Evolutionary conservation across 805 yeast genomes (phyloP).

Genomic region (Sugiyamaella mastotermitis): DNA sequence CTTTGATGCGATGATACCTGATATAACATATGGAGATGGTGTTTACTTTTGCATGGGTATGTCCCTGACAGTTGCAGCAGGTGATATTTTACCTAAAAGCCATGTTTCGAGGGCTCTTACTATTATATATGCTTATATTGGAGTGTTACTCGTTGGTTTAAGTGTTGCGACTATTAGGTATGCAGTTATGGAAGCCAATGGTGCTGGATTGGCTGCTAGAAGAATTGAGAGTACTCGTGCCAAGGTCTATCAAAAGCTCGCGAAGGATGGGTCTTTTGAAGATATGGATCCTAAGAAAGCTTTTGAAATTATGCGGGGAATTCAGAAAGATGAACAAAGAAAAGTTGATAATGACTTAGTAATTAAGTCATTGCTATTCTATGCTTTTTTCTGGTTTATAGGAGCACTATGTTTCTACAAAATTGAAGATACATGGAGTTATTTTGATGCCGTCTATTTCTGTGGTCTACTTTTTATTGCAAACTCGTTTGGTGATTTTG

Average conservation of each 20-base stretch:
- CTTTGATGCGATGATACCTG: conserved; percentile 39
- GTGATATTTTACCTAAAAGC: conserved; percentile 57
- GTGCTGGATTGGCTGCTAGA: conserved; percentile 63
- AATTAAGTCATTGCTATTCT: conserved; percentile 40
- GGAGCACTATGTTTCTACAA: conserved; percentile 63
- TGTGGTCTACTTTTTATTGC: conserved; percentile 70
- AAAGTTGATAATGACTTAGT: conserved; percentile 27
- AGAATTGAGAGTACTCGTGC: conserved; percentile 48
- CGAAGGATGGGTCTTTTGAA: conserved; percentile 1
- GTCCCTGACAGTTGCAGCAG: conserved; percentile 72
- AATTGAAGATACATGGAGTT: conserved; percentile 67
- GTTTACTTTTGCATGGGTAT: conserved; percentile 70
- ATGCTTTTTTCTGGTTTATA: conserved; percentile 51
- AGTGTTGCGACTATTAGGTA: conserved; percentile 64
- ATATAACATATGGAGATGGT: conserved; percentile 55
- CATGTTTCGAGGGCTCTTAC: conserved; percentile 52
- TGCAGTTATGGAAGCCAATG: conserved; percentile 54
- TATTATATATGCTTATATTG: conserved; percentile 60
- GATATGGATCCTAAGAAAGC: conserved; percentile 33
- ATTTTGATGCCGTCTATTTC: conserved; percentile 67
- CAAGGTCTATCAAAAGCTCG: conserved; percentile 25
- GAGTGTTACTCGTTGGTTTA: conserved; percentile 68
- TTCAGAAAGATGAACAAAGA: conserved; percentile 32
- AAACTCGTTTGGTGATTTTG: conserved; percentile 78
- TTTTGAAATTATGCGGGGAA: conserved; percentile 50